Percentiles rank a stretch among this genome's conserved stretches.
phyloP scores from a whole-genome alignment of 805 yeast genomes.

The Yamadazyma akitaensis region DNA sequence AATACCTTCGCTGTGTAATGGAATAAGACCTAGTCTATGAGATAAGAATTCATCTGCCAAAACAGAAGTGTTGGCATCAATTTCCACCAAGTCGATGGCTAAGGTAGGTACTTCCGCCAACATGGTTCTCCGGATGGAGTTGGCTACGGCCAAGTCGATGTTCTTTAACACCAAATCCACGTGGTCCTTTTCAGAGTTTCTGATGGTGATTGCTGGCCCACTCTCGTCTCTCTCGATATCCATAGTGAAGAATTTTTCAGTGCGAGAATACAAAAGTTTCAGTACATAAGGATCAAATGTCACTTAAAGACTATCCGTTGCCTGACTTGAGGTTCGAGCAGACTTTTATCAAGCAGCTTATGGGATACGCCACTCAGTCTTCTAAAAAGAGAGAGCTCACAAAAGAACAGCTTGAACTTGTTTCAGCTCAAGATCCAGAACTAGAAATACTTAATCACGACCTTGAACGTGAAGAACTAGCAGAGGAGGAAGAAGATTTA shows the following conservation, averaged over 20 bases:
- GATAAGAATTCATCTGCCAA: constrained; percentile 95
- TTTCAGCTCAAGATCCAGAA: constrained; percentile 15
- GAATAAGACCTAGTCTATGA: constrained; percentile 90
- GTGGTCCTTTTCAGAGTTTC: constrained; percentile 79
- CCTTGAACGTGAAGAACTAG: constrained; percentile 16
- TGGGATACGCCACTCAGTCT: constrained; percentile 23
- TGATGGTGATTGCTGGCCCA: constrained; percentile 83
- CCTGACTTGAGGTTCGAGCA: constrained; percentile 72
- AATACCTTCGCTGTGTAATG: constrained; percentile 79
- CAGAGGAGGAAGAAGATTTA: constrained; percentile 26
- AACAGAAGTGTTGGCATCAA: constrained; percentile 88
- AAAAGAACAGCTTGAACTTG: constrained; percentile 9
- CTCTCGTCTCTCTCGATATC: constrained; percentile 26
- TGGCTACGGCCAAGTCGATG: constrained; percentile 87
- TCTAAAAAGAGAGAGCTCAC: constrained; percentile 7
- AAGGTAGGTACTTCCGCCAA: constrained; percentile 95
- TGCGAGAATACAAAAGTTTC: background rate
- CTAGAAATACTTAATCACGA: constrained; percentile 16
- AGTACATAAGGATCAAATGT: background rate
- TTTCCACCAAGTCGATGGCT: constrained; percentile 94
- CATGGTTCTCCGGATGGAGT: constrained; percentile 88
- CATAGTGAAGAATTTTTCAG: constrained; percentile 14
- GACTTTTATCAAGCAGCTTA: constrained; percentile 43
- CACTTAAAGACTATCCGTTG: constrained; percentile 17
- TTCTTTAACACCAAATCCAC: constrained; percentile 88